A percentile compares a stretch with the other conserved stretches of the same genome.
These are phyloP conservation scores for Cyamopsis tetragonoloba DNA, from an alignment of 306 rosid species.

Conservation along the genomic window DNA sequence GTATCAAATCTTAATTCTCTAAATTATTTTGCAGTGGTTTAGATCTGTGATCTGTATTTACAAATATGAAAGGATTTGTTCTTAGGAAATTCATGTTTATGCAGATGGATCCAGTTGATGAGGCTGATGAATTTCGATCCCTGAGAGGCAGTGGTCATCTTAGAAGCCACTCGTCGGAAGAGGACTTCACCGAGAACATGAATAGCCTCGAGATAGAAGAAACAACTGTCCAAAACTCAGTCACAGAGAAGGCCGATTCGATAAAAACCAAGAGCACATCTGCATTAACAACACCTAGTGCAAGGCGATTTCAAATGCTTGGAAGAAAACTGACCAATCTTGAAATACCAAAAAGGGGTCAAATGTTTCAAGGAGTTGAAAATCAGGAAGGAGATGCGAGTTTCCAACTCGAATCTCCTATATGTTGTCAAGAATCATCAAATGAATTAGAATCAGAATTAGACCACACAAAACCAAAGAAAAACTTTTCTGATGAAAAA, in stretches of 20 bases:
- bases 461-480: constrained; percentile 25
- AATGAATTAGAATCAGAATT: constrained; percentile 19
- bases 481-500: constrained; percentile 31
- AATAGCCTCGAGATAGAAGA: constrained; percentile 44
- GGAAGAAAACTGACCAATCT: constrained; percentile 46
- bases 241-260: constrained; percentile 29
- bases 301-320: constrained; percentile 28
- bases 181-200: constrained; percentile 48
- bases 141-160: constrained; percentile 52
- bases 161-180: constrained; percentile 78
- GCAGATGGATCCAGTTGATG: constrained; percentile 78
- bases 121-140: constrained; percentile 42
- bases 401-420: constrained; percentile 23
- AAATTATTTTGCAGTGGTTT: constrained; percentile 6
- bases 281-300: constrained; percentile 23
- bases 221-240: constrained; percentile 25
- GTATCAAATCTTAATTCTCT: constrained; percentile 38
- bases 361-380: constrained; percentile 31
- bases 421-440: constrained; percentile 20
- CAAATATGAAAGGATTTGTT: background rate
- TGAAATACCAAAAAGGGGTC: constrained; percentile 48
- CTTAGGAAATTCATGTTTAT: constrained; percentile 33
- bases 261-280: constrained; percentile 24
- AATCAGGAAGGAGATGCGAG: constrained; percentile 27
- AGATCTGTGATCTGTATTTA: constrained; percentile 5